Base-by-base conservation (phyloP, 2,329 filamentous ascomycete species). In the Nemania diffusa region DNA sequence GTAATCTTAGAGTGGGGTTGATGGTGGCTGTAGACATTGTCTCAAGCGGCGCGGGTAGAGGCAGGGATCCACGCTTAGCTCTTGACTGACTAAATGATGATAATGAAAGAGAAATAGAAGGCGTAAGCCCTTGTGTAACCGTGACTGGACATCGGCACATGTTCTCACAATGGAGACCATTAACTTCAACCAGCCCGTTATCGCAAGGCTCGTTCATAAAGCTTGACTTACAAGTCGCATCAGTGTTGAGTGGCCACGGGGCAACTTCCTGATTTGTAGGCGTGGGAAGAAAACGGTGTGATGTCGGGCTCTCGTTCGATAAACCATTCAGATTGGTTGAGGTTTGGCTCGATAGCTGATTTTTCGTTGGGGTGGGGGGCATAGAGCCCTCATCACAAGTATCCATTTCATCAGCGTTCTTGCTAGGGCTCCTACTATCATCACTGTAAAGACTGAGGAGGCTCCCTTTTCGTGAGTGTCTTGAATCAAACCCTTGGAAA, bases 301-400 rank as follows among this genome's bases (percentile, higher is more conserved):
- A 78, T 50, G 83, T 86, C 5, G 84, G 84, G 67, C 82, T 84
- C 58, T 85, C 84, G 46, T 79, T 79, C 53, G 77, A 79, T 42
- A 81, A 73, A 50, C 79, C 78, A 68, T 75, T 78, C 62, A 81
- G 73, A 69, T 79, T 70, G 65, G 37, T 71, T 17, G 70, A 68
- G 51, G 61, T 71, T 48, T 73, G 85, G 73, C 79, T 81, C 46
- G 78, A 82, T 62, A 81, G 81, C 66, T 77, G 82, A 71, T 88
- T 88, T 79, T 97, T 98, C 0, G 96, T 98, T 0, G 96, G 96
- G 1, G 96, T 99, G 0, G 95, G 94, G n/a, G 95, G 94, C 64
- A 95, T 84, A 57, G 97, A 94, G 44, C 82, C 84, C 65, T 94
- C 92, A 20, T 81, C 71, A 44, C 68, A 72, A 58, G 71, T 75